These are phyloP conservation scores for Teunomyces pallodes DNA, from an alignment of 805 yeast species.

Conservation along the genomic window DNA sequence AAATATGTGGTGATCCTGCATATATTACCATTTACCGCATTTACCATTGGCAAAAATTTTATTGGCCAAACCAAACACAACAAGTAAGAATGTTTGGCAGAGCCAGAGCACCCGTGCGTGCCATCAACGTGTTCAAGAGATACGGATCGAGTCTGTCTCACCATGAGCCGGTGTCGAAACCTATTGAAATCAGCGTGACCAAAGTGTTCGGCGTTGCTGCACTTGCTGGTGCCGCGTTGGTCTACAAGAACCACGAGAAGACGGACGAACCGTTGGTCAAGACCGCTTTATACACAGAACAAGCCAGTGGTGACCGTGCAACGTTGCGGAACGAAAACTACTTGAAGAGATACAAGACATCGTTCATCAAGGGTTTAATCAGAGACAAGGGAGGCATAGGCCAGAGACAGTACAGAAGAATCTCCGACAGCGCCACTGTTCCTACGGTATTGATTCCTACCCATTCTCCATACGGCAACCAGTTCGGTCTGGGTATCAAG, in stretches of 20 bases:
- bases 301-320: constrained; percentile 26
- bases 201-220: constrained; percentile 43
- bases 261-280: constrained; percentile 36
- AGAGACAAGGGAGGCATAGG: constrained; percentile 48
- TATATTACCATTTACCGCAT: background rate
- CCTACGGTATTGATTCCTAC: constrained; percentile 37
- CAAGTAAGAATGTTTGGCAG: constrained; percentile 11
- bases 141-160: constrained; percentile 13
- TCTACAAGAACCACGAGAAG: constrained; percentile 29
- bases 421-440: constrained; percentile 23
- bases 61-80: constrained; percentile 3
- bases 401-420: constrained; percentile 38
- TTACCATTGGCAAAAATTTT: constrained; percentile 7
- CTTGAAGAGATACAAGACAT: constrained; percentile 37
- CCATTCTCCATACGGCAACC: constrained; percentile 39
- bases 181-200: constrained; percentile 37
- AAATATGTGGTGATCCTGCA: too few species aligned
- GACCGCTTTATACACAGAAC: constrained; percentile 36
- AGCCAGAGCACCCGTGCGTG: constrained; percentile 9
- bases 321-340: constrained; percentile 36
- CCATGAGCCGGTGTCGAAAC: constrained; percentile 16
- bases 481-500: constrained; percentile 45
- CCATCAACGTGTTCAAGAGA: constrained; percentile 11
- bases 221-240: constrained; percentile 34
- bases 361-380: constrained; percentile 41